These are phyloP conservation scores for Globisporangium polare DNA, from an alignment of 352 stramenopile genomes.

Conservation along the genomic window DNA sequence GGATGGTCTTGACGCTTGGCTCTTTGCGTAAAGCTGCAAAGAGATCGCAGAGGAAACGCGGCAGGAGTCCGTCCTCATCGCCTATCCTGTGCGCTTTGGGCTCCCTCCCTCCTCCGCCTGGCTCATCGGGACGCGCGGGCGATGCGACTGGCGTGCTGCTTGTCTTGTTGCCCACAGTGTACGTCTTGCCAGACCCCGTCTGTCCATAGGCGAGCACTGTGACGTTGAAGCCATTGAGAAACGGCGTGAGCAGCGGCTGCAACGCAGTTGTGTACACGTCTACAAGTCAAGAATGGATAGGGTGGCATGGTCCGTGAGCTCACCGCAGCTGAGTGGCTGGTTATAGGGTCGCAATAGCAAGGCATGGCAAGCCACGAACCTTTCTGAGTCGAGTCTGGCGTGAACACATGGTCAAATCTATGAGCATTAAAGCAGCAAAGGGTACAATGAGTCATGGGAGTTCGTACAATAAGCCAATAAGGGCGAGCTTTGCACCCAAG, in stretches of 20 bases:
- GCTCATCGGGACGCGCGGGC: conserved; percentile 5
- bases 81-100: conserved; percentile 1
- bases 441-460: neutral
- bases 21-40: conserved; percentile 38
- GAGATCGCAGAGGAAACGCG: conserved; percentile 45
- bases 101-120: neutral
- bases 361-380: conserved; percentile 15
- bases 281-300: neutral
- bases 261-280: conserved; percentile 38
- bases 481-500: no score
- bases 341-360: neutral
- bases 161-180: conserved; percentile 45
- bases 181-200: conserved; percentile 54
- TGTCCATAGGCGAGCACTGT: conserved; percentile 60
- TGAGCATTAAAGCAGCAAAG: neutral
- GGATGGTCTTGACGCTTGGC: conserved; percentile 31
- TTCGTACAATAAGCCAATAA: no score
- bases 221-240: conserved; percentile 59
- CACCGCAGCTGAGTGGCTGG: neutral
- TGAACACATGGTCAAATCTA: conserved; percentile 64
- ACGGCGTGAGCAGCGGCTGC: conserved; percentile 38
- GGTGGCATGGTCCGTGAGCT: neutral
- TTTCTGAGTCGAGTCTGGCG: conserved; percentile 27
- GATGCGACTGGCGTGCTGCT: conserved; percentile 13
- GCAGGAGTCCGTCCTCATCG: conserved; percentile 41